Base-by-base conservation (phyloP, 768 basidiomycete species). In the Candolleomyces aberdarensis region DNA sequence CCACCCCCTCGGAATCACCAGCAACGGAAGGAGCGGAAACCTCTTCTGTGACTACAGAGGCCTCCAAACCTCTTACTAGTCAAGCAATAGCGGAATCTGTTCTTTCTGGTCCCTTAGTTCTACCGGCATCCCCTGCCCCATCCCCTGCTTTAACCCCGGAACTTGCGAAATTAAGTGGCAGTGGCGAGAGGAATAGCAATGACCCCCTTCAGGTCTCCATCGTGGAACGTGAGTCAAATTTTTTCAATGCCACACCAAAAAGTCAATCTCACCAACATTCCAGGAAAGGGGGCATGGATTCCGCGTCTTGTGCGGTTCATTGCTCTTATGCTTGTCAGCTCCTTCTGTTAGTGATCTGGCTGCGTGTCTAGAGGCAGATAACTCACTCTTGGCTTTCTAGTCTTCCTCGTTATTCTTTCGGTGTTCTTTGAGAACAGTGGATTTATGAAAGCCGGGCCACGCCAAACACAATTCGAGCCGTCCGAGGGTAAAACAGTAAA, bases 371-470 rank as follows among this genome's bases (percentile, higher is more conserved):
- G 11, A 20, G 9, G 17, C 54, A 10, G 39, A 36, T 58, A 44
- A 26, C 40, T 32, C 55, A 43, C 19, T 48, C 47, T 32, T 50
- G 10, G 58, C 47, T 47, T 14, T 32, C 17, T 41, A 92, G 90
- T 92, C 72, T 81, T 94, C 70, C 77, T 98, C 59, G 92, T 96
- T 56, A 80, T 96, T 39, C 76, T 98, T 26, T 90, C 94, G 0
- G 88, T 97, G 39, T 80, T 97, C 66, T 84, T 98, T 66, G 96
- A 98, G 75, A 96, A 94, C 72, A 90, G 93, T 26, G 96, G 96
- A 3, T 80, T 98, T 46, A 85, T 97, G 78, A 96, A 96, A 76
- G 87, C 91, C 5, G 94, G 90, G 3, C 88, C 89, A 44, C 85
- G 85, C 32, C 87, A 89, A 62, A 75, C 87, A 29, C 88, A 96